Evolutionary conservation across 306 rosid genomes (phyloP).

Genomic region (Benincasa hispida): DNA sequence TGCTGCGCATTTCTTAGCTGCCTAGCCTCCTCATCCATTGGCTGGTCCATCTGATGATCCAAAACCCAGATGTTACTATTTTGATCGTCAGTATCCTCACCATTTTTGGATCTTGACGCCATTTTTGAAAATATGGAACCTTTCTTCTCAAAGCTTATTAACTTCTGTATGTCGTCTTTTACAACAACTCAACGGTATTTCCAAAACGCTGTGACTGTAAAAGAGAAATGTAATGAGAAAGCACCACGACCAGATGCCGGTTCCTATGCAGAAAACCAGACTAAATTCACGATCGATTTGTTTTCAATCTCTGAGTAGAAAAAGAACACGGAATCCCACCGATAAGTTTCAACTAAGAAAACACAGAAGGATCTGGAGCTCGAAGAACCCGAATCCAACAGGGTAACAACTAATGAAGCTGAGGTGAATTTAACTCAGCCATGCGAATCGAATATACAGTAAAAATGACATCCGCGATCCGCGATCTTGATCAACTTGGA

Average conservation of each 20-base stretch:
- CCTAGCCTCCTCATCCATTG: slow-evolving; percentile 19
- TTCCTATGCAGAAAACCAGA: background rate
- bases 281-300: background rate
- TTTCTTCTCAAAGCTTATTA: background rate
- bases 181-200: background rate
- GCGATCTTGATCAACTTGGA: background rate
- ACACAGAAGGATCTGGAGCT: background rate
- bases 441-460: background rate
- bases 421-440: background rate
- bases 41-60: slow-evolving; percentile 11
- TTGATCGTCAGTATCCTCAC: background rate
- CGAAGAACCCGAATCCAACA: background rate
- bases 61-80: background rate
- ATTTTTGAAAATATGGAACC: background rate
- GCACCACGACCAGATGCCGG: background rate
- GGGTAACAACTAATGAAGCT: background rate
- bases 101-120: background rate
- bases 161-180: background rate
- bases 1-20: background rate
- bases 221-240: background rate
- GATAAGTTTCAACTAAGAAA: background rate
- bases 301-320: background rate
- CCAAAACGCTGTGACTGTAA: background rate
- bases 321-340: background rate
- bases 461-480: background rate